phyloP scores from a whole-genome alignment of 2,329 filamentous ascomycete genomes.

The Lachnellula suecica region DNA sequence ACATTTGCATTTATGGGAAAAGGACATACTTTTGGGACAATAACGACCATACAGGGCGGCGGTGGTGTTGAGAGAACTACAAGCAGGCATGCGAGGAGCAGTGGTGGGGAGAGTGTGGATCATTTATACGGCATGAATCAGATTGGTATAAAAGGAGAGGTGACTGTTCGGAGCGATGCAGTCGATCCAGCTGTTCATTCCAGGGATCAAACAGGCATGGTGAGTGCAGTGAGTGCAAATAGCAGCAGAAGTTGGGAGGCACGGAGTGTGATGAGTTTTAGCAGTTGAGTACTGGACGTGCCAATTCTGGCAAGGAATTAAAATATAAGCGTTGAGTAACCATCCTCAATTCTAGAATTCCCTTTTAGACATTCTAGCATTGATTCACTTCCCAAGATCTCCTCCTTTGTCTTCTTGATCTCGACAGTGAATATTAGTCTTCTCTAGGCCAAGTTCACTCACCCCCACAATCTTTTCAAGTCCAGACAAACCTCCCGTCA shows the following conservation, averaged over 20 bases:
- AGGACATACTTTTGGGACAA: constrained; percentile 14
- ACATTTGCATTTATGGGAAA: constrained; percentile 44
- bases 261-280: not conserved
- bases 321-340: too few relatives aligned
- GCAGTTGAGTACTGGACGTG: not conserved
- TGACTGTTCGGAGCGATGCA: constrained; percentile 12
- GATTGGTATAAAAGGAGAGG: constrained; percentile 26
- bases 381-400: too few relatives aligned
- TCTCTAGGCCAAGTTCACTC: too few relatives aligned
- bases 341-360: too few relatives aligned
- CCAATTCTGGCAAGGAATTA: not conserved
- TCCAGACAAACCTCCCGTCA: too few relatives aligned
- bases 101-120: constrained; percentile 19
- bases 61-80: not conserved
- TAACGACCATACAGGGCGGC: constrained; percentile 15
- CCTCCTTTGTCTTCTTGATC: too few relatives aligned
- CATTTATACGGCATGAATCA: constrained; percentile 24
- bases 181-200: too few relatives aligned
- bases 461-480: too few relatives aligned
- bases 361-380: too few relatives aligned
- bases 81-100: constrained; percentile 1
- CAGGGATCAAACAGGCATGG: not conserved
- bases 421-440: too few relatives aligned
- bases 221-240: not conserved
- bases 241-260: not conserved